Conservation (phyloP, 208 protist genomes). For the Crithidia acanthocephali region DNA sequence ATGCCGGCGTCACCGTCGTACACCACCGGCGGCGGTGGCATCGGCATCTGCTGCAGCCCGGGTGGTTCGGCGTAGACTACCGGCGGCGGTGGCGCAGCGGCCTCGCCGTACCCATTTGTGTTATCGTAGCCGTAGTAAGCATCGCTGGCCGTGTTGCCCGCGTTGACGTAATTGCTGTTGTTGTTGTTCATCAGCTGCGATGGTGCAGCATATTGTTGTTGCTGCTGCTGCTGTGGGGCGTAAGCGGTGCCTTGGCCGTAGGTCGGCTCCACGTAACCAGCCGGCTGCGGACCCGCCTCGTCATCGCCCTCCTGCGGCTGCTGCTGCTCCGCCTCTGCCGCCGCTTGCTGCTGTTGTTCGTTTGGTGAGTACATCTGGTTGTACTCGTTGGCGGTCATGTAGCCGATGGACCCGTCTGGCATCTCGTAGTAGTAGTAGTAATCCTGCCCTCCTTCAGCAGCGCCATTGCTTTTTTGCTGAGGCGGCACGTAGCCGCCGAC, state of each 20-base stretch:
- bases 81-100: background rate
- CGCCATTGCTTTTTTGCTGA: background rate
- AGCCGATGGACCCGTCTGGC: conserved; percentile 32
- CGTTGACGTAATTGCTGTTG: background rate
- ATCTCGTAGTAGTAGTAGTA: conserved; percentile 41
- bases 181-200: conserved; percentile 16
- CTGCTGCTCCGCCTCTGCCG: background rate
- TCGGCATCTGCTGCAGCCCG: background rate
- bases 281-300: background rate
- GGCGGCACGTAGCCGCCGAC: conserved; percentile 25
- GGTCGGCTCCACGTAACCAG: conserved; percentile 15
- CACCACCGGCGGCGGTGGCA: background rate
- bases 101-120: background rate
- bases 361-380: conserved; percentile 27
- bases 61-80: conserved; percentile 1
- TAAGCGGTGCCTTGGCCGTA: conserved; percentile 12
- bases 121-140: background rate
- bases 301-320: background rate
- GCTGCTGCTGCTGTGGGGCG: conserved; percentile 5
- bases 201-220: background rate
- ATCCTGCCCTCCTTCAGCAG: background rate
- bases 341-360: conserved; percentile 2
- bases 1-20: background rate
- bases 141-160: background rate
- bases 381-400: conserved; percentile 16